Evolutionary conservation across 2,329 filamentous ascomycete species (phyloP), one percentile per base, ranked within the genome.

Genomic region (Calonectria fujianensis): DNA sequence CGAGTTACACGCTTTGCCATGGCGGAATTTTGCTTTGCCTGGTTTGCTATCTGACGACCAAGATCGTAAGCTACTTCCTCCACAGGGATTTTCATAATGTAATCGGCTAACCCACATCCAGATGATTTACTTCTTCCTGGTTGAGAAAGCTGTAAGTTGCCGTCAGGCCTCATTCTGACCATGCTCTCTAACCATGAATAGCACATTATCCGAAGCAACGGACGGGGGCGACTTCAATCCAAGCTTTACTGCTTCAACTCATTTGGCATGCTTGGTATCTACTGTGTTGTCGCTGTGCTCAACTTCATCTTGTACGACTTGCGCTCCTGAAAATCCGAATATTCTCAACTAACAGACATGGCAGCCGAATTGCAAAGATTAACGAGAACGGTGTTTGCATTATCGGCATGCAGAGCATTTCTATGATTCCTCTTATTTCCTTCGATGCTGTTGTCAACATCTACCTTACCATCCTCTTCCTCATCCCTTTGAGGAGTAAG

Each of bases 121-220:
- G 84, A 83, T 93, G 29, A 91, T 93, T n/a, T 93, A 93, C 79
- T 86, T 91, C 32, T 93, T 93, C 80, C 85, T 93, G 3, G 91
- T 92, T 1, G 92, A 93, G 81, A 92, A 91, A 83, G 91, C 90
- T 54, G 90, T 91, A 83, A 81, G 88, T 83, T 11, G 48, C 16
- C 7, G n/a, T 6, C 14, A 10, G 24, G 37, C 31, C 11, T 16
- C 16, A 16, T 29, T 0, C 41, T n/a, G 6, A 29, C 31, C 27
- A 31, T 20, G 27, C 18, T 39, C 16, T 41, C 59, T 74, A 35
- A 67, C 66, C 75, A 14, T 6, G 2, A 14, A 5, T 54, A 91
- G 88, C 89, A 91, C 77, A 91, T 93, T 63, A 90, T 93, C 68
- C 88, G 90, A 65, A 88, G 89, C 35, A 87, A 86, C 16, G 83